Evolutionary conservation across 345 rosid species (phyloP).

Genomic region (Eutrema heterophyllum): DNA sequence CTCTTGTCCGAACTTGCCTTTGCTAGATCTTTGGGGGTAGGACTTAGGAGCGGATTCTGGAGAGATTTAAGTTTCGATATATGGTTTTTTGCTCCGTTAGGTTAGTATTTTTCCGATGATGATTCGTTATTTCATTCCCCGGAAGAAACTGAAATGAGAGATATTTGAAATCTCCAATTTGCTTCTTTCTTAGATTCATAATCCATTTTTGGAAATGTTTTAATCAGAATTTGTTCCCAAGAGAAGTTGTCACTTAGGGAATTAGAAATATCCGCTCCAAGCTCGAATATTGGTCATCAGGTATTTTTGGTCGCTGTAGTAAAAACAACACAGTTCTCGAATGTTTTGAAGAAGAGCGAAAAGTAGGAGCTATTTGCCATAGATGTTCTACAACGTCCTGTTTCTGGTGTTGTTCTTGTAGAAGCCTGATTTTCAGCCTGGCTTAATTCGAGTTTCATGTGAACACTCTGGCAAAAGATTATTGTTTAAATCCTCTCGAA

Average conservation of each 20-base stretch:
- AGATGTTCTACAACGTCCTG: background rate
- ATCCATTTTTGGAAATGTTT: slow-evolving; percentile 1
- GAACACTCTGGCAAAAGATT: too few relatives aligned
- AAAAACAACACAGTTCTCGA: background rate
- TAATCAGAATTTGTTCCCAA: background rate
- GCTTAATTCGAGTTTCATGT: too few relatives aligned
- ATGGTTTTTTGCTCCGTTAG: too few relatives aligned
- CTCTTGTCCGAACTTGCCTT: background rate
- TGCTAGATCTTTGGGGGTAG: too few relatives aligned
- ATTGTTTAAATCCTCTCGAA: background rate
- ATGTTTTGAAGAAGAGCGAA: background rate
- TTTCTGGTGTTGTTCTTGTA: background rate
- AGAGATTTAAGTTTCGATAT: too few relatives aligned
- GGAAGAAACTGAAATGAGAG: background rate
- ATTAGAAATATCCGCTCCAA: background rate
- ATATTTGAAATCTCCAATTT: background rate
- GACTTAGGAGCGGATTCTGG: too few relatives aligned
- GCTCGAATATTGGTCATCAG: background rate
- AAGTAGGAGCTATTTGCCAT: background rate
- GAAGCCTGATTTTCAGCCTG: too few relatives aligned
- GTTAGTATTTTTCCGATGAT: too few relatives aligned
- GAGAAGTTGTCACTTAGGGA: background rate
- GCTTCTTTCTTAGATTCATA: slow-evolving; percentile 12
- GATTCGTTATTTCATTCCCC: background rate
- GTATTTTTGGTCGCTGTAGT: background rate